These are phyloP conservation scores for Fomitiporia mediterranea DNA, from an alignment of 1,284 basidiomycete species.

Conservation along the genomic window DNA sequence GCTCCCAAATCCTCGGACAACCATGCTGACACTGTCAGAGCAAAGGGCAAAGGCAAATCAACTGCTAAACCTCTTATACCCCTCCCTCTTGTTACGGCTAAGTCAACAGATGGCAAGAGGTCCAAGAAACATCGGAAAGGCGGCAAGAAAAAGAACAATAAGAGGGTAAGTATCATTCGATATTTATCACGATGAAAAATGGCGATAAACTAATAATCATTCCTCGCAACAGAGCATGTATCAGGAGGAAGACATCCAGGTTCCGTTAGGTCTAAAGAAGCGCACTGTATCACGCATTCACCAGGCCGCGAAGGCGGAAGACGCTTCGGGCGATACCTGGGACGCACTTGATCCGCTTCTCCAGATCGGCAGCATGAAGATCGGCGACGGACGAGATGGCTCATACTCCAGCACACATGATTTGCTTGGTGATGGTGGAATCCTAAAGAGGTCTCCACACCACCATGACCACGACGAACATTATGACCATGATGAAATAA, in stretches of 20 bases:
- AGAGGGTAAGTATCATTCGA: neutral
- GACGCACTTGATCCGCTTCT: slow-evolving; percentile 15
- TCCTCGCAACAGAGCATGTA: slow-evolving; percentile 12
- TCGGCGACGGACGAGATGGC: slow-evolving; percentile 14
- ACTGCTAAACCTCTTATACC: neutral
- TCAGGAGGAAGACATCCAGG: slow-evolving; percentile 9
- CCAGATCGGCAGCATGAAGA: slow-evolving; percentile 7
- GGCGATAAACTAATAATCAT: slow-evolving; percentile 15
- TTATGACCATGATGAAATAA: slow-evolving; percentile 22
- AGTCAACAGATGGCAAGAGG: neutral
- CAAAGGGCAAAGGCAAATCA: neutral
- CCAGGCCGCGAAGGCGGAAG: neutral
- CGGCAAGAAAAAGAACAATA: neutral
- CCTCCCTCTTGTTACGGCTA: slow-evolving; percentile 4
- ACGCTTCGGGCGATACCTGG: slow-evolving; percentile 6
- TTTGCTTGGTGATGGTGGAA: neutral
- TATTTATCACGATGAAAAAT: neutral
- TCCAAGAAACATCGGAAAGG: neutral
- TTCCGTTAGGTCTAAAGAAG: slow-evolving; percentile 11
- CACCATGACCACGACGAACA: slow-evolving; percentile 22
- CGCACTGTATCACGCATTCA: slow-evolving; percentile 5
- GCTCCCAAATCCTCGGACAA: slow-evolving; percentile 1
- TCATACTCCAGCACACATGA: slow-evolving; percentile 8
- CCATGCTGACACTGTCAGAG: neutral
- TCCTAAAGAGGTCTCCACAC: neutral